Base-by-base conservation (phyloP, 2,329 filamentous ascomycete genomes). In the Colletotrichum scovillei region DNA sequence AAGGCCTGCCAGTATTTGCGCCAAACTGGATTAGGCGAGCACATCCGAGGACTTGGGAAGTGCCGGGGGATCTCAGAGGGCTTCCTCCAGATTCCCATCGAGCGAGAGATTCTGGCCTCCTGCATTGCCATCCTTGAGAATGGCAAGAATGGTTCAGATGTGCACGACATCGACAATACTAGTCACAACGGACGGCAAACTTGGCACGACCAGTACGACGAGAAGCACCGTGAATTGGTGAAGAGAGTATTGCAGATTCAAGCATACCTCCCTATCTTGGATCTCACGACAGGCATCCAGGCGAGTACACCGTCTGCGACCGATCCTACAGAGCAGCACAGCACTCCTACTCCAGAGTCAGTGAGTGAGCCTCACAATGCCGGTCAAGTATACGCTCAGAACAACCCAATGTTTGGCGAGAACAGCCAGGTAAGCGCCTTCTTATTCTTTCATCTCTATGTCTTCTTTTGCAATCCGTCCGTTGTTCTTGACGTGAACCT, bases 11-110 rank as follows among this genome's bases (percentile, higher is more conserved):
- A n/a, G 7, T 82, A 79, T 52, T 22, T 81, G 46, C 38, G 55
- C 12, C 46, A 30, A 0, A 32, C 68, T 0, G 65, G 69, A 0
- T 71, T 78, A 5, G 38, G 26, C 0, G 35, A 46, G 0, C 63
- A 76, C 14, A 46, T 67, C 1, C n/a, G 30, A 0, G 52, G 65
- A 3, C 73, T 81, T 14, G 16, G 75, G 3, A 32, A 38, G 5
- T 79, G 76, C 69, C 60, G 67, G 7, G 72, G 74, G 1, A 63
- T 58, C 1, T 65, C 65, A 0, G 57, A 56, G 9, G 76, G 76
- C 26, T 81, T 81, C 58, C 52, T 81, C 11, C 67, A 69, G 6
- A 42, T 82, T 14, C 42, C 72, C 5, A 74, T 81, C 1, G 76
- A 80, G 22, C 68, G 73, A 56, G 76, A 77, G 8, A 71, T 81